Base-by-base conservation (phyloP, 2,329 filamentous ascomycete species). In the Alternaria sp. region DNA sequence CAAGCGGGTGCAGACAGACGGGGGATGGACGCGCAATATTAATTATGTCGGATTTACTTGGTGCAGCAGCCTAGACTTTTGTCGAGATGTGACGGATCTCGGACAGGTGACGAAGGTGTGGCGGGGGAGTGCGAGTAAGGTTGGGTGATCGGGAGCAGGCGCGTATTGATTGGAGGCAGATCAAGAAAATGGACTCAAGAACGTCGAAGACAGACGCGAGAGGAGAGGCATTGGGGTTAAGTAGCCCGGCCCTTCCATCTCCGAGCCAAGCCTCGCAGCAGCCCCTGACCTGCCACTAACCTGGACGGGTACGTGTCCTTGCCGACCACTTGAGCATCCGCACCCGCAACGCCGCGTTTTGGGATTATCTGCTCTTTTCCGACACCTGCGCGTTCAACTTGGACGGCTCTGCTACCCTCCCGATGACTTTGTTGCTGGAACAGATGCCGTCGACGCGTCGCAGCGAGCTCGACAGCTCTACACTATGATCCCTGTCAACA, bases 81-180 rank as follows among this genome's bases (percentile, higher is more conserved):
- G 20, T 18, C 32, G 36, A 36, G 36, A 28, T 32, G 18, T 48
- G 32, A 25, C 38, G 32, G 30, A 38, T 25, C 20, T 40, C n/a
- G 27, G 53, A 18, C 48, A 22, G 50, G 60, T 54, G 62, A 61
- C 54, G 36, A 60, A 54, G 18, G 70, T 50, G 61, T 54, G 55
- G 59, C 45, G 60, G 66, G 66, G 60, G 66, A 65, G 66, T 59
- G 69, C 65, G 70, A 70, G 67, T 68, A 70, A 66, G 56, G 50
- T 40, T 45, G 64, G 52, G 38, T 56, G 44, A 66, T 74, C 61
- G 68, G 72, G 74, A 72, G 72, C 64, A 69, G 70, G 66, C 66
- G 67, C 65, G 67, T 69, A 67, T 65, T 73, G 73, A 74, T 75
- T 73, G 74, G 74, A 72, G 68, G 71, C 71, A 70, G 72, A 68